Percentiles rank a stretch among this genome's conserved stretches.
These are phyloP conservation scores for Pistacia integerrima DNA, from an alignment of 345 rosid genomes.

Conservation along the genomic window DNA sequence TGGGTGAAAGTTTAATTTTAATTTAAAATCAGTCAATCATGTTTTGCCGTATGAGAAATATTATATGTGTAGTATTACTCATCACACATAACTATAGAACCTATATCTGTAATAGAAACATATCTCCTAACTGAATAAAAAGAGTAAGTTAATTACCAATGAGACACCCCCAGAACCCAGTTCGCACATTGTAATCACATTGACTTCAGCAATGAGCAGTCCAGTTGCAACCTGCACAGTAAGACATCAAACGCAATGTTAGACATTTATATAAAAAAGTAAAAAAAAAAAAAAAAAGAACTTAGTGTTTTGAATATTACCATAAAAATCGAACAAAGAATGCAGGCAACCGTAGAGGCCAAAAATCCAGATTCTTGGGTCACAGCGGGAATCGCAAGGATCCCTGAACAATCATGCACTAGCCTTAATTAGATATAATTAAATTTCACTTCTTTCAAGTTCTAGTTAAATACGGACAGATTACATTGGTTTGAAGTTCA, in stretches of 20 bases:
- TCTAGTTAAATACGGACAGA: no score
- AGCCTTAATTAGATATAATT: not conserved
- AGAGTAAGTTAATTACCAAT: slow-evolving; percentile 42
- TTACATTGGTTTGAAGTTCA: no score
- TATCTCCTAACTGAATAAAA: not conserved
- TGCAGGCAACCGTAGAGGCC: slow-evolving; percentile 77
- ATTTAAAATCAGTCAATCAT: no score
- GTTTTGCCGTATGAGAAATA: no score
- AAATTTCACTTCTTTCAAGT: not conserved
- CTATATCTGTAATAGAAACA: not conserved
- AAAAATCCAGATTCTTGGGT: slow-evolving; percentile 88
- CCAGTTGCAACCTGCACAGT: slow-evolving; percentile 77
- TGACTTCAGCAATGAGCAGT: slow-evolving; percentile 87
- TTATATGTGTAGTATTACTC: no score
- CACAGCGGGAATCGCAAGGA: slow-evolving; percentile 91
- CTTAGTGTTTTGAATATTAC: slow-evolving; percentile 27
- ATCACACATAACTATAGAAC: not conserved
- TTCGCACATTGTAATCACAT: slow-evolving; percentile 88
- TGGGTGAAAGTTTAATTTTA: no score
- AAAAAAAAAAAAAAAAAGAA: not conserved
- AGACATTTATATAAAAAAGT: not conserved
- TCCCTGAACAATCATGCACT: slow-evolving; percentile 44
- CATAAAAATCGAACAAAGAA: slow-evolving; percentile 85
- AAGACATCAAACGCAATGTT: not conserved
- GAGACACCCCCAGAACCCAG: slow-evolving; percentile 95